Conservation (phyloP, 345 rosid species). For the Fremontodendron californicum region DNA sequence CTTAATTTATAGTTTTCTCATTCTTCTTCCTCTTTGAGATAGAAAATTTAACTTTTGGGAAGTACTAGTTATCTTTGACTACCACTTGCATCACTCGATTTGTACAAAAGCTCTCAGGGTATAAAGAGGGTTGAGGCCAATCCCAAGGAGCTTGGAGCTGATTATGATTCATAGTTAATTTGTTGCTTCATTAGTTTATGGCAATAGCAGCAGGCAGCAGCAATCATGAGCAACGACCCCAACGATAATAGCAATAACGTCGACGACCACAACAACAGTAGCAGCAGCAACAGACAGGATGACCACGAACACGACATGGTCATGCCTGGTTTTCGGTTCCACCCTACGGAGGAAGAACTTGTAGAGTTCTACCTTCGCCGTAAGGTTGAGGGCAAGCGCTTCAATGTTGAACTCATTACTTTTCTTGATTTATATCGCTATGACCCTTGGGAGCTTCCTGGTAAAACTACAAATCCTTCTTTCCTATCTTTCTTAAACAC, state of each 20-base stretch:
- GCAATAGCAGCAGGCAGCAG: constrained; percentile 57
- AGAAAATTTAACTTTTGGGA: background rate
- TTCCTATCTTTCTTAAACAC: background rate
- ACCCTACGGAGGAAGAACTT: constrained; percentile 96
- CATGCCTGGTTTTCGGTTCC: constrained; percentile 98
- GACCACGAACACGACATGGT: constrained; percentile 94
- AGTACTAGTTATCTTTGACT: background rate
- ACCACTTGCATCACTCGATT: constrained; percentile 27
- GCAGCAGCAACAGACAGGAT: no score
- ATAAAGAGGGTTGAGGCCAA: no score
- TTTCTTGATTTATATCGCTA: constrained; percentile 96
- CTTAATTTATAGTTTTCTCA: background rate
- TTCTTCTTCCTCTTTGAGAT: background rate
- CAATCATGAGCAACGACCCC: constrained; percentile 47
- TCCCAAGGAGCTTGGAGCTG: no score
- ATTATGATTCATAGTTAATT: background rate
- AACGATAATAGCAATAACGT: constrained; percentile 22
- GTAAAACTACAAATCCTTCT: no score
- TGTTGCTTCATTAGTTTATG: constrained; percentile 28
- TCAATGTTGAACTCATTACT: constrained; percentile 93
- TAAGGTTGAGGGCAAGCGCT: constrained; percentile 97
- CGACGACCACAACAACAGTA: constrained; percentile 12
- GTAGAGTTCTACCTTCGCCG: constrained; percentile 99
- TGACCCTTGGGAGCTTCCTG: constrained; percentile 99
- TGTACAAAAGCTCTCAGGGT: constrained; percentile 25